Evolutionary conservation across 805 yeast genomes (phyloP).

Genomic region (Brettanomyces anomalus): DNA sequence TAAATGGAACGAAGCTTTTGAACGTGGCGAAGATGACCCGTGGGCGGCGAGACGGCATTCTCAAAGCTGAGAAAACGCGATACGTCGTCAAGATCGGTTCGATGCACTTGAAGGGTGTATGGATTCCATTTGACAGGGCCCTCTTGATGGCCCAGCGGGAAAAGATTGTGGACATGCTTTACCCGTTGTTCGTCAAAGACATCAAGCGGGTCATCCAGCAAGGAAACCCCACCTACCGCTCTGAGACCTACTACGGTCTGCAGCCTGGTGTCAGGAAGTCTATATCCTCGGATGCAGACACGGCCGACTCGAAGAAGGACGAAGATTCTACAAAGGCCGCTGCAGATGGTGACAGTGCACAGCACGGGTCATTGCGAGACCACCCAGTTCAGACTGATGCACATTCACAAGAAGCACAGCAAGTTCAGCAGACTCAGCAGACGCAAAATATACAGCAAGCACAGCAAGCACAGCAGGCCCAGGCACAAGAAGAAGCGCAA

Average conservation of each 20-base stretch:
- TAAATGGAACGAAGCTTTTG: slow-evolving; percentile 60
- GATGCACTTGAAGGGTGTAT: slow-evolving; percentile 66
- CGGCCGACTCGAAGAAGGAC: too few species aligned
- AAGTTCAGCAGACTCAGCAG: neutral
- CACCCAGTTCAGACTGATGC: neutral
- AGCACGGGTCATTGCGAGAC: neutral
- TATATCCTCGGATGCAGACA: neutral
- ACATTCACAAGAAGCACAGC: neutral
- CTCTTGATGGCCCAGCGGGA: slow-evolving; percentile 62
- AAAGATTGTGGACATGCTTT: slow-evolving; percentile 48
- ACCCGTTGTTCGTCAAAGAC: slow-evolving; percentile 57
- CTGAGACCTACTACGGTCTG: slow-evolving; percentile 9
- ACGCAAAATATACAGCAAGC: neutral
- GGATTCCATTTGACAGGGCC: slow-evolving; percentile 71
- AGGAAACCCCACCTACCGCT: slow-evolving; percentile 25
- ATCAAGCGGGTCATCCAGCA: slow-evolving; percentile 39
- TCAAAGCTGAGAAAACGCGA: slow-evolving; percentile 56
- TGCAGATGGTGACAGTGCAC: neutral
- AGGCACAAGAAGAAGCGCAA: too few species aligned
- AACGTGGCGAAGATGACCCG: slow-evolving; percentile 69
- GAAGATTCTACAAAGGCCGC: too few species aligned
- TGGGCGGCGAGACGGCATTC: slow-evolving; percentile 63
- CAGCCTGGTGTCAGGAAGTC: neutral
- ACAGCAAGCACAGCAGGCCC: too few species aligned
- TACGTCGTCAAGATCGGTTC: slow-evolving; percentile 70